A percentile compares a stretch with the other conserved stretches of the same genome.
phyloP scores from a whole-genome alignment of 768 basidiomycete species.

The Termitomyces sp. region DNA sequence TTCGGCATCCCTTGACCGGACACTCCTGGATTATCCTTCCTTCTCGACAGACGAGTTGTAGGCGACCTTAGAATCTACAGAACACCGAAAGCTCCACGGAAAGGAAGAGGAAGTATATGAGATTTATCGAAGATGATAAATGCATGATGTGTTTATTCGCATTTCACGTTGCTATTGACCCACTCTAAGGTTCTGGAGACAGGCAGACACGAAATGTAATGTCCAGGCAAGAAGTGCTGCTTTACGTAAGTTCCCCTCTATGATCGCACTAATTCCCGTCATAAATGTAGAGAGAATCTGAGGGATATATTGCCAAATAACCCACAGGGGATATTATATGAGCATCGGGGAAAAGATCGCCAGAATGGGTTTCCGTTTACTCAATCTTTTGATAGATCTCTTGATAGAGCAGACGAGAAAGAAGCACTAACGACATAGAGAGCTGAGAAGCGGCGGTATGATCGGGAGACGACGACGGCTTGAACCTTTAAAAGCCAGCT shows the following conservation, averaged over 20 bases:
- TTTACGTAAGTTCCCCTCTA: conserved; percentile 9
- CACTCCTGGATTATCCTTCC: conserved; percentile 17
- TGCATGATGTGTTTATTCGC: not conserved
- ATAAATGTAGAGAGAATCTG: too few species aligned
- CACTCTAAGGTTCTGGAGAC: too few species aligned
- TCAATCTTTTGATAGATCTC: not conserved
- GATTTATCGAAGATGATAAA: not conserved
- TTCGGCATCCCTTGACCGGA: conserved; percentile 10
- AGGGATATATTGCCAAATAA: conserved; percentile 10
- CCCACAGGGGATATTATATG: conserved; percentile 1
- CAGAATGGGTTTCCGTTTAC: not conserved
- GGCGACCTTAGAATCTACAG: not conserved
- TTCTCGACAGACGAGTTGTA: conserved; percentile 1
- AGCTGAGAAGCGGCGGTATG: conserved; percentile 19
- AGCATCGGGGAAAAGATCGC: not conserved
- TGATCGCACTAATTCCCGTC: conserved; percentile 10
- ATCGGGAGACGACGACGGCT: conserved; percentile 16
- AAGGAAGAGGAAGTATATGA: not conserved
- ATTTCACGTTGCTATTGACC: not conserved
- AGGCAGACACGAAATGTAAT: too few species aligned
- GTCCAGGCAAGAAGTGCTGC: not conserved
- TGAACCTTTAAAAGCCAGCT: conserved; percentile 13
- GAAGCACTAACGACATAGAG: conserved; percentile 12
- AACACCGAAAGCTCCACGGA: conserved; percentile 9
- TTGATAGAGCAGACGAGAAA: conserved; percentile 4